phyloP scores from a whole-genome alignment of 2,329 filamentous ascomycete species.

The Colletotrichum tofieldiae region DNA sequence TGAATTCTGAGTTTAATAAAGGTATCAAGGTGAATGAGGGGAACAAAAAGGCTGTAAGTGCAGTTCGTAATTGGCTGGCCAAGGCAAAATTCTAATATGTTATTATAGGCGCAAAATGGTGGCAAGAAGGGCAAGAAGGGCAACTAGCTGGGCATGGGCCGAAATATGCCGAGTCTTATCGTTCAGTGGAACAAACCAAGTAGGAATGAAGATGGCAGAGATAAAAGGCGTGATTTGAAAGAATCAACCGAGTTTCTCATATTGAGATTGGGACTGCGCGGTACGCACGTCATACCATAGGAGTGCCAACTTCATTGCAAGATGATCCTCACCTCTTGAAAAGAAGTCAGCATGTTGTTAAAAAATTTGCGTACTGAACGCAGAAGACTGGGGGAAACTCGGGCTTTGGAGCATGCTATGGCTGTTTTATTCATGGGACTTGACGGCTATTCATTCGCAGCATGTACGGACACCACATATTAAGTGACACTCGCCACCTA shows the following conservation, averaged over 20 bases:
- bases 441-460: too few species aligned
- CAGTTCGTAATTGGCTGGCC: accelerated
- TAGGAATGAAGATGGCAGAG: background rate
- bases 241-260: background rate
- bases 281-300: background rate
- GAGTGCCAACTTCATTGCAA: background rate
- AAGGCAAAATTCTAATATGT: background rate
- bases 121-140: slow-evolving; percentile 7
- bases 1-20: background rate
- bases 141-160: background rate
- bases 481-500: too few species aligned
- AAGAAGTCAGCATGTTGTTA: too few species aligned
- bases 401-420: background rate
- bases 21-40: slow-evolving; percentile 23
- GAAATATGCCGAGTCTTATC: too few species aligned
- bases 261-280: background rate
- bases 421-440: background rate
- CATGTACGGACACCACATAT: too few species aligned
- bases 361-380: too few species aligned
- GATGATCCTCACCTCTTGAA: background rate
- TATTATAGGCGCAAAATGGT: background rate
- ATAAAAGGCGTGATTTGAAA: background rate
- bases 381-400: background rate
- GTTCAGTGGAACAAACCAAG: too few species aligned
- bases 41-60: slow-evolving; percentile 30